Percentiles rank a stretch among this genome's conserved stretches.
phyloP scores from a whole-genome alignment of 2,329 filamentous ascomycete species.

The Emmonsia crescens region DNA sequence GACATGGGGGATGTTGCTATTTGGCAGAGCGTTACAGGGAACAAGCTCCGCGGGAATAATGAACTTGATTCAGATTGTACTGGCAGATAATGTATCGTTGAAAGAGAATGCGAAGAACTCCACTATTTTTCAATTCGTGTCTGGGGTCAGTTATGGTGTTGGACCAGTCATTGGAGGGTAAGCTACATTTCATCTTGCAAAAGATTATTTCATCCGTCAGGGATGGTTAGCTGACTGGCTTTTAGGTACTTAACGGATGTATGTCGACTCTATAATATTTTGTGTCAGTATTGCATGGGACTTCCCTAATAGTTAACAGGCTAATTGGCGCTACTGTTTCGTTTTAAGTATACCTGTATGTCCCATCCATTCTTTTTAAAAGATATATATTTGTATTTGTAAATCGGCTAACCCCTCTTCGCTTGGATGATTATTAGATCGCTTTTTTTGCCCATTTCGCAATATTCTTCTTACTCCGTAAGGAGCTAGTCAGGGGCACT shows the following conservation, averaged over 20 bases:
- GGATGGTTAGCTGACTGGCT: not conserved
- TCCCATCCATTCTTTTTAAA: slow-evolving; percentile 7
- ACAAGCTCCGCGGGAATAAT: slow-evolving; percentile 51
- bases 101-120: slow-evolving; percentile 53
- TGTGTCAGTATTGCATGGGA: not conserved
- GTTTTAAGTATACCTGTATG: slow-evolving; percentile 50
- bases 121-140: slow-evolving; percentile 50
- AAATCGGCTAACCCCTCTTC: not conserved
- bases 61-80: slow-evolving; percentile 50
- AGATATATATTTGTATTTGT: not conserved
- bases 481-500: slow-evolving; percentile 46
- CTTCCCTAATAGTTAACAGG: slow-evolving; percentile 39
- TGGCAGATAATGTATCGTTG: slow-evolving; percentile 54
- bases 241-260: slow-evolving; percentile 25
- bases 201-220: not conserved
- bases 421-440: slow-evolving; percentile 22
- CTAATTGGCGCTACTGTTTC: slow-evolving; percentile 58
- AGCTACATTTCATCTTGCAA: slow-evolving; percentile 7
- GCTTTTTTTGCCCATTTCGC: slow-evolving; percentile 42
- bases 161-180: slow-evolving; percentile 52
- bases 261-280: slow-evolving; percentile 5
- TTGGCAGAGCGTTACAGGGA: slow-evolving; percentile 55
- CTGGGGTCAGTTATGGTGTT: slow-evolving; percentile 48
- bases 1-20: slow-evolving; percentile 48
- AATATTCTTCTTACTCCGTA: slow-evolving; percentile 47